phyloP scores from a whole-genome alignment of 2,329 filamentous ascomycete species.

The Mycocentrospora acerina region DNA sequence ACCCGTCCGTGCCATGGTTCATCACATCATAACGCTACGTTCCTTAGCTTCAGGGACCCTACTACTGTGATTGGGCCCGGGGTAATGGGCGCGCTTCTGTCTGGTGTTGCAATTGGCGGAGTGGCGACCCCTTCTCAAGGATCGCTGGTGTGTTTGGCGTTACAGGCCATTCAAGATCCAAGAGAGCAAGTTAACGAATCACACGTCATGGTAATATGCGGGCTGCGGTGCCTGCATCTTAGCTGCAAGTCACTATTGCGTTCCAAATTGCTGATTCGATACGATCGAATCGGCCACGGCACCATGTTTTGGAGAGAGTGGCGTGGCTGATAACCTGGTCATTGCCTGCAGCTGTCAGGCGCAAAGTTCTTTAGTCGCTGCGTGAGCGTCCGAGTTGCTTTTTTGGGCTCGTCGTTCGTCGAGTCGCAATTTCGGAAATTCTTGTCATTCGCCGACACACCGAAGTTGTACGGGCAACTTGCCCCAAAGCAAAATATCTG shows the following conservation, averaged over 20 bases:
- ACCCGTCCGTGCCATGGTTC: constrained; percentile 22
- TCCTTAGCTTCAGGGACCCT: constrained; percentile 24
- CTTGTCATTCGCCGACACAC: constrained; percentile 16
- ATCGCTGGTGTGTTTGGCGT: constrained; percentile 14
- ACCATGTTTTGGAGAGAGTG: constrained; percentile 1
- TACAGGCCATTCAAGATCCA: constrained; percentile 1
- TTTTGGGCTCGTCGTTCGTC: constrained; percentile 14
- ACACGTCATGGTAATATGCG: no score
- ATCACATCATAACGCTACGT: neutral
- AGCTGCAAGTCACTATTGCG: no score
- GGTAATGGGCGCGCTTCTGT: no score
- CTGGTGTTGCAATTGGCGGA: constrained; percentile 13
- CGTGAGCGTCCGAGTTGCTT: constrained; percentile 13
- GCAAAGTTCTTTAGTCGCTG: constrained; percentile 7
- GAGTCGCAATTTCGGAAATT: constrained; percentile 30
- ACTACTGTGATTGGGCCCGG: constrained; percentile 21
- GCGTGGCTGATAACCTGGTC: constrained; percentile 9
- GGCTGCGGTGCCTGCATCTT: no score
- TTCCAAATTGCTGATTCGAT: no score
- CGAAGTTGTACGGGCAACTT: constrained; percentile 1
- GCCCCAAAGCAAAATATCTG: no score
- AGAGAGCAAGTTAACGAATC: no score
- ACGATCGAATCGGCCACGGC: constrained; percentile 1
- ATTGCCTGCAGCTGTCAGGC: constrained; percentile 21
- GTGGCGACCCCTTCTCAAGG: constrained; percentile 22